Evolutionary conservation across 768 basidiomycete species (phyloP).

Genomic region (Suillus ampliporus): DNA sequence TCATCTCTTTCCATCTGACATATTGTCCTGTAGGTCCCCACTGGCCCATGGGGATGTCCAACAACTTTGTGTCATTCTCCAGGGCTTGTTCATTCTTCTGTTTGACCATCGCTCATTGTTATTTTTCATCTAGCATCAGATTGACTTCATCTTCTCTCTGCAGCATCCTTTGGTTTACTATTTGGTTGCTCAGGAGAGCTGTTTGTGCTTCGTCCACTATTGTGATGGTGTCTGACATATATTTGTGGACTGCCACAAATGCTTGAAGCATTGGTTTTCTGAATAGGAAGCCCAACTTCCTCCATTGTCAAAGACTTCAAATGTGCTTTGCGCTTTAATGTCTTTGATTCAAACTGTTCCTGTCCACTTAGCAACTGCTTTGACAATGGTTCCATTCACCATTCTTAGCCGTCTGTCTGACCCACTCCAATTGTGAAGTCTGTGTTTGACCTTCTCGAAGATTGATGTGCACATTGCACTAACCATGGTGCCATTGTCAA

Average conservation of each 20-base stretch:
- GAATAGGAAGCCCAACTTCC: slow-evolving; percentile 35
- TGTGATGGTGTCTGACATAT: slow-evolving; percentile 22
- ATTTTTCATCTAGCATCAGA: too few relatives aligned
- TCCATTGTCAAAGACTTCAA: slow-evolving; percentile 27
- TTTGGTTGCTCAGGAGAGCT: too few relatives aligned
- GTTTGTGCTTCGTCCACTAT: too few relatives aligned
- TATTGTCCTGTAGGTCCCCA: too few relatives aligned
- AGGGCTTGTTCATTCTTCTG: too few relatives aligned
- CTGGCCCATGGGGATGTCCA: too few relatives aligned
- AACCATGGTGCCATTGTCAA: too few relatives aligned
- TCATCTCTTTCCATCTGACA: too few relatives aligned
- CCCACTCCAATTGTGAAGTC: slow-evolving; percentile 14
- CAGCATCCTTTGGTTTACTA: too few relatives aligned
- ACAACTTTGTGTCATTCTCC: too few relatives aligned
- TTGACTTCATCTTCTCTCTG: too few relatives aligned
- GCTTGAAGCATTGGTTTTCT: slow-evolving; percentile 33
- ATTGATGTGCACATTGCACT: slow-evolving; percentile 27
- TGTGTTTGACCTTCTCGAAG: slow-evolving; percentile 10
- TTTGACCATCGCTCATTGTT: too few relatives aligned
- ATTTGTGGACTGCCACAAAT: slow-evolving; percentile 33
- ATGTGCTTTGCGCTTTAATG: background rate
- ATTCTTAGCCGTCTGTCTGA: slow-evolving; percentile 34
- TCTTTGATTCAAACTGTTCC: background rate
- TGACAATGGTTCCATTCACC: slow-evolving; percentile 34
- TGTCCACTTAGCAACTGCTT: slow-evolving; percentile 17